A percentile compares a stretch with the other conserved stretches of the same genome.
Conservation (phyloP, 495 filamentous ascomycete species). For the Ascodesmis nigricans region DNA sequence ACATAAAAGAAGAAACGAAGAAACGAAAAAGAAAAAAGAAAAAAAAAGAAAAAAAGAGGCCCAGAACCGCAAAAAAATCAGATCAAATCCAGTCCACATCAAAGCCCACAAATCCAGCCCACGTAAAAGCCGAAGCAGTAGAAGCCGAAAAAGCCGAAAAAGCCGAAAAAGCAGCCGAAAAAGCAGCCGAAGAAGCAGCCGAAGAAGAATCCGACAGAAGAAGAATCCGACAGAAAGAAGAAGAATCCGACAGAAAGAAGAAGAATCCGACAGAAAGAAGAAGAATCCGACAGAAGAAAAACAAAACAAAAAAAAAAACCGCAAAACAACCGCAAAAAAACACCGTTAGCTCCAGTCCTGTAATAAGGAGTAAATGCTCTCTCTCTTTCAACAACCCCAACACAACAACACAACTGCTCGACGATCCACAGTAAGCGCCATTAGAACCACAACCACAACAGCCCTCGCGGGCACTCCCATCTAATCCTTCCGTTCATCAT, state of each 20-base stretch:
- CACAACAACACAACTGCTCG: neutral
- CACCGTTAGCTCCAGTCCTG: no score
- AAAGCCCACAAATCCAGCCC: neutral
- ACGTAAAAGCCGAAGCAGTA: no score
- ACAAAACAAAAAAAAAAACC: no score
- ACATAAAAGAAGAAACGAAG: neutral
- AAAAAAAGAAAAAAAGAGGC: neutral
- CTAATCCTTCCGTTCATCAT: neutral
- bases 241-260: neutral
- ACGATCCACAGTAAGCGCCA: neutral
- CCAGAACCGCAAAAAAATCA: neutral
- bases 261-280: neutral
- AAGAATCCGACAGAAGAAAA: neutral
- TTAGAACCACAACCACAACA: conserved; percentile 1
- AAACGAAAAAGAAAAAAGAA: neutral
- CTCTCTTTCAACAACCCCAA: no score
- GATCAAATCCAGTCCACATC: neutral
- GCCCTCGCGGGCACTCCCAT: neutral
- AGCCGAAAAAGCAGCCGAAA: neutral
- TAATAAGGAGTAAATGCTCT: no score
- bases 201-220: neutral
- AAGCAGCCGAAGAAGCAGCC: neutral
- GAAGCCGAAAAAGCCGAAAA: neutral
- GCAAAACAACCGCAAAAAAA: no score
- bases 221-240: neutral